A percentile compares a stretch with the other conserved stretches of the same genome.
Conservation (phyloP, 2,329 filamentous ascomycete species). For the Sordariomycetes sp. region DNA sequence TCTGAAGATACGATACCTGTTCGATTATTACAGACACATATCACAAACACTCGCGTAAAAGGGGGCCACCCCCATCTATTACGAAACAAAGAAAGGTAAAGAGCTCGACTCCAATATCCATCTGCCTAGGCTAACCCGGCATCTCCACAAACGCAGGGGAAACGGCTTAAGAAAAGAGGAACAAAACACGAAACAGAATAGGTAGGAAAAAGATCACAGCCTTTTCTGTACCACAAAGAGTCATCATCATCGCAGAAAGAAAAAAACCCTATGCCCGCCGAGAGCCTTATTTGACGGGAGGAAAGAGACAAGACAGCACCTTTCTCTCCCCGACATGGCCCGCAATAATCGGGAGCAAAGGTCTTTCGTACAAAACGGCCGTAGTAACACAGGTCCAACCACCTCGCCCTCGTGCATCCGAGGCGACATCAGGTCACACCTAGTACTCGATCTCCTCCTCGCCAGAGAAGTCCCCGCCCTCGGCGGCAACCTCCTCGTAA, state of each 20-base stretch:
- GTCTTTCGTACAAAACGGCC: conserved; percentile 1
- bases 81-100: background rate
- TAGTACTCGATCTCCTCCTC: conserved; percentile 73
- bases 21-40: background rate
- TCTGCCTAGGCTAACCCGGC: background rate
- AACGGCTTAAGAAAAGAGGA: background rate
- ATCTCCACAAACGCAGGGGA: background rate
- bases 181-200: background rate
- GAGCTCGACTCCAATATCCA: background rate
- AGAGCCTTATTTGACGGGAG: background rate
- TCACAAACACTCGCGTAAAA: background rate
- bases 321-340: background rate
- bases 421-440: background rate
- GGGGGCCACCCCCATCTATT: background rate
- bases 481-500: conserved; percentile 72
- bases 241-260: conserved; percentile 6
- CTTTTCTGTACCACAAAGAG: background rate
- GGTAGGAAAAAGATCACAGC: background rate
- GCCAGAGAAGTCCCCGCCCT: conserved; percentile 47
- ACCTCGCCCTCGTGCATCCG: background rate
- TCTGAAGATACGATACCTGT: background rate
- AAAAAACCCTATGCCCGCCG: background rate
- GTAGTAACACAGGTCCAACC: background rate
- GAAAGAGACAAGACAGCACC: background rate
- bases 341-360: background rate